phyloP scores from a whole-genome alignment of 2,329 filamentous ascomycete genomes.

The Fusarium setosum region DNA sequence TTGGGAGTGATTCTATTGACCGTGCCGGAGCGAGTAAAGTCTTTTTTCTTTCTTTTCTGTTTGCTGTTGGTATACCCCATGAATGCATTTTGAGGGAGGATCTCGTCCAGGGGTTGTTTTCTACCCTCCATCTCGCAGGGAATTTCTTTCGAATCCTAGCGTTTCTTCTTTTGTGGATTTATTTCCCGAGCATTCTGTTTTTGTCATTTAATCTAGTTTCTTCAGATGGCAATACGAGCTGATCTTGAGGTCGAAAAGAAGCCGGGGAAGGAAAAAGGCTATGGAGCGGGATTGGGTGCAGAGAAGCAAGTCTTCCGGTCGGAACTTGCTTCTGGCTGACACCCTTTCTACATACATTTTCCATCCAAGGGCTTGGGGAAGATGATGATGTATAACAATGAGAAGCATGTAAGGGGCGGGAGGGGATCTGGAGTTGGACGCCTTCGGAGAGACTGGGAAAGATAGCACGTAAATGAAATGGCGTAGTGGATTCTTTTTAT shows the following conservation, averaged over 20 bases:
- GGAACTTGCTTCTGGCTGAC: constrained; percentile 5
- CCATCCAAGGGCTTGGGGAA: constrained; percentile 7
- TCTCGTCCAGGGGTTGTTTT: constrained; percentile 15
- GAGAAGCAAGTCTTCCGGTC: not conserved
- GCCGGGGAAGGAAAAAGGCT: not conserved
- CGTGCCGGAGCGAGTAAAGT: constrained; percentile 23
- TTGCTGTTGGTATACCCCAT: constrained; percentile 40
- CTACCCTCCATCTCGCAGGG: constrained; percentile 14
- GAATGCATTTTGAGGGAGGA: constrained; percentile 35
- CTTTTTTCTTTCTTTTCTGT: constrained; percentile 19
- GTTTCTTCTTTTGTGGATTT: constrained; percentile 24
- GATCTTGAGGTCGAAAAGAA: not conserved
- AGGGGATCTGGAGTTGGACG: constrained; percentile 33
- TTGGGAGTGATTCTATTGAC: constrained; percentile 4
- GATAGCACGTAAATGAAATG: constrained; percentile 29
- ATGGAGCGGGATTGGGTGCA: not conserved
- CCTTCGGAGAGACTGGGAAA: constrained; percentile 29
- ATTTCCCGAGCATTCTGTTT: constrained; percentile 12
- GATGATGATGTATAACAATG: constrained; percentile 36
- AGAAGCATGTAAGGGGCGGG: constrained; percentile 30
- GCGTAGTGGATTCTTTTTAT: constrained; percentile 34
- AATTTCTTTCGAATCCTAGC: constrained; percentile 27
- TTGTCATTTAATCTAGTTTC: constrained; percentile 13
- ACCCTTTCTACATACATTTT: constrained; percentile 41
- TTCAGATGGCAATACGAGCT: not conserved